Conservation (phyloP, 768 basidiomycete genomes). For the Sistotremastrum suecicum region DNA sequence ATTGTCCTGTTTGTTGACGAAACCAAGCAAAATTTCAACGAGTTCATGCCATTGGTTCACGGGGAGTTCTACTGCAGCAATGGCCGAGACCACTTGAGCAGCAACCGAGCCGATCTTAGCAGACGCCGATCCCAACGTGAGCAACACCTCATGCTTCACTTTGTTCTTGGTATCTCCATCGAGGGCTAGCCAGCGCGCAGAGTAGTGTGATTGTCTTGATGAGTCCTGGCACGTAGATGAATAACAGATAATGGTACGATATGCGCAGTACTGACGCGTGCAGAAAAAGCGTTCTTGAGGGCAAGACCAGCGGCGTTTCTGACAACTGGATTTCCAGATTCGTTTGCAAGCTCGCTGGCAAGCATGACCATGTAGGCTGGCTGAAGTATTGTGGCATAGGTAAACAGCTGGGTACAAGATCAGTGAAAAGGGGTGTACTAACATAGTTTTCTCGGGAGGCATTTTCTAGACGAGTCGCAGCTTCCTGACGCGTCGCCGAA, state of each 20-base stretch:
- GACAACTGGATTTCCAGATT: constrained; percentile 52
- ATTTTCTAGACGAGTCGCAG: constrained; percentile 77
- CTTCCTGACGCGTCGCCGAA: constrained; percentile 80
- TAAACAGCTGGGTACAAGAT: constrained; percentile 8
- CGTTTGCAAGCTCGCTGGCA: constrained; percentile 70
- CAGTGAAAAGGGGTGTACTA: constrained; percentile 20
- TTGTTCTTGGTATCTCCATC: constrained; percentile 51
- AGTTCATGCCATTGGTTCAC: constrained; percentile 80
- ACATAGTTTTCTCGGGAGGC: constrained; percentile 86
- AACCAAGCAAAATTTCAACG: constrained; percentile 75
- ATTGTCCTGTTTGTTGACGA: constrained; percentile 64
- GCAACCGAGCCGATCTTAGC: constrained; percentile 73
- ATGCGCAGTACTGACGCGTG: constrained; percentile 47
- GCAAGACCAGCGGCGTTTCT: constrained; percentile 95
- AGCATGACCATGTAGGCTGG: constrained; percentile 90
- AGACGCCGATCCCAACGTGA: constrained; percentile 61
- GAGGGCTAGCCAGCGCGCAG: constrained; percentile 73
- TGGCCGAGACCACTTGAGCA: constrained; percentile 87
- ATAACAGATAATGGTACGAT: constrained; percentile 10
- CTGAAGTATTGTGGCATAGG: constrained; percentile 25
- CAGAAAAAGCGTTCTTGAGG: constrained; percentile 87
- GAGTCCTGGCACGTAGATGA: constrained; percentile 39
- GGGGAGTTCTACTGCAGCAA: constrained; percentile 88
- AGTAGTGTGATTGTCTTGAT: constrained; percentile 59
- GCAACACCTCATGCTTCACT: constrained; percentile 79